A percentile compares a stretch with the other conserved stretches of the same genome.
phyloP scores from a whole-genome alignment of 2,329 filamentous ascomycete genomes.

The Colletotrichum higginsianum region DNA sequence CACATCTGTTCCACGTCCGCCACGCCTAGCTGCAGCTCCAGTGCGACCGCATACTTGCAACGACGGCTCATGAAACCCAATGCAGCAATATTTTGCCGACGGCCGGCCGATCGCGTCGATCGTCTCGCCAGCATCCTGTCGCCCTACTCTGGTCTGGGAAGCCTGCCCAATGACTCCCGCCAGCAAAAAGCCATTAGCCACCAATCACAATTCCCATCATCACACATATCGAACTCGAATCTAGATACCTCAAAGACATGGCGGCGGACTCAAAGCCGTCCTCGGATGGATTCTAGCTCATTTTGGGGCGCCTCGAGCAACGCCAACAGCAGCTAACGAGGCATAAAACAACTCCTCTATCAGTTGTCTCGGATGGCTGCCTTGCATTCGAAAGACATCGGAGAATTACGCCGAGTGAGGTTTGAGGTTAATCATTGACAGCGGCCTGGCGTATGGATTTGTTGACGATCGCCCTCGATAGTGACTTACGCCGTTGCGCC shows the following conservation, averaged over 20 bases:
- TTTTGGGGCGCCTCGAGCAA: neutral
- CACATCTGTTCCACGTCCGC: neutral
- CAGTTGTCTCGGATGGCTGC: neutral
- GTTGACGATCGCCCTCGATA: constrained; percentile 25
- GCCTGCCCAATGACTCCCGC: neutral
- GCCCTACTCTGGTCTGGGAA: constrained; percentile 23
- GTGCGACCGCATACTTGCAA: constrained; percentile 24
- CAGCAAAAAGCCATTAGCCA: constrained; percentile 8
- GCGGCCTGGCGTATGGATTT: neutral
- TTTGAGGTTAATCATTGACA: constrained; percentile 17
- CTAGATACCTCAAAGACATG: neutral
- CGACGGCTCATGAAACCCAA: constrained; percentile 27
- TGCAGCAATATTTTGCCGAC: constrained; percentile 32
- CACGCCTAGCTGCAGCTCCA: constrained; percentile 23
- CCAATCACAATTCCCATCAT: constrained; percentile 11
- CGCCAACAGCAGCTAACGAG: neutral
- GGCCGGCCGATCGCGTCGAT: constrained; percentile 42
- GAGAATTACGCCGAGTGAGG: constrained; percentile 36
- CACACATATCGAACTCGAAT: neutral
- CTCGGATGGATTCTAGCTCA: neutral
- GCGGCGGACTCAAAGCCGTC: neutral
- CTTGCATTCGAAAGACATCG: constrained; percentile 7
- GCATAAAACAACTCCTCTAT: neutral
- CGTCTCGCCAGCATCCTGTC: constrained; percentile 33
- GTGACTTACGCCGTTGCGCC: constrained; percentile 4